Evolutionary conservation across 1,284 basidiomycete species (phyloP).

Genomic region (Puccinia horiana): DNA sequence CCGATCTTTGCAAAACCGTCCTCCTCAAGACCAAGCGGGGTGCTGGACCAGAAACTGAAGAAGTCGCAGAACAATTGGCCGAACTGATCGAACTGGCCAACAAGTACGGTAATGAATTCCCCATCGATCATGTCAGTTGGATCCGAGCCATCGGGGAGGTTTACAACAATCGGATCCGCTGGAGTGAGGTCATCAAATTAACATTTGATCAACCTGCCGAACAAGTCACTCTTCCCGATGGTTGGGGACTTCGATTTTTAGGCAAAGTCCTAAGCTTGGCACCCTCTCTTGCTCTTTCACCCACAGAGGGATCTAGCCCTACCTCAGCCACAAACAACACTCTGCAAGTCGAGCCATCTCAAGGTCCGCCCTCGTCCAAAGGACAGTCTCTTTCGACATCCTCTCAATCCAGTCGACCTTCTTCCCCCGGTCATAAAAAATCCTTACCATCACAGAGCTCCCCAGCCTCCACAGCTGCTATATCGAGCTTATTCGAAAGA

Average conservation of each 20-base stretch:
- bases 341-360: constrained; percentile 18
- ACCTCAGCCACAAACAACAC: constrained; percentile 1
- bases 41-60: constrained; percentile 1
- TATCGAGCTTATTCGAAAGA: constrained; percentile 40
- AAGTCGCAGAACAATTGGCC: constrained; percentile 25
- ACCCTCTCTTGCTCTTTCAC: constrained; percentile 7
- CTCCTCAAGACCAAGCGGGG: constrained; percentile 30
- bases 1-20: constrained; percentile 45
- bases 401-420: constrained; percentile 24
- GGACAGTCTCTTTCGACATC: constrained; percentile 22
- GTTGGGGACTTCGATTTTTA: constrained; percentile 44
- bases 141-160: constrained; percentile 39
- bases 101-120: constrained; percentile 41
- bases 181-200: constrained; percentile 40
- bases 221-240: constrained; percentile 30
- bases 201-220: constrained; percentile 39
- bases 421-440: constrained; percentile 9
- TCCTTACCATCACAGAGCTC: not conserved
- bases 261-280: constrained; percentile 45
- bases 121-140: constrained; percentile 44
- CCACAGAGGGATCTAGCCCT: not conserved
- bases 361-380: constrained; percentile 10
- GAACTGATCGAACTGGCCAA: constrained; percentile 34
- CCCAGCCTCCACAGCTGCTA: constrained; percentile 31
- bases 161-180: constrained; percentile 41